Percentiles rank a stretch among this genome's conserved stretches.
These are phyloP conservation scores for Fusarium haematococcum DNA, from an alignment of 2,329 filamentous ascomycete species.

Conservation along the genomic window DNA sequence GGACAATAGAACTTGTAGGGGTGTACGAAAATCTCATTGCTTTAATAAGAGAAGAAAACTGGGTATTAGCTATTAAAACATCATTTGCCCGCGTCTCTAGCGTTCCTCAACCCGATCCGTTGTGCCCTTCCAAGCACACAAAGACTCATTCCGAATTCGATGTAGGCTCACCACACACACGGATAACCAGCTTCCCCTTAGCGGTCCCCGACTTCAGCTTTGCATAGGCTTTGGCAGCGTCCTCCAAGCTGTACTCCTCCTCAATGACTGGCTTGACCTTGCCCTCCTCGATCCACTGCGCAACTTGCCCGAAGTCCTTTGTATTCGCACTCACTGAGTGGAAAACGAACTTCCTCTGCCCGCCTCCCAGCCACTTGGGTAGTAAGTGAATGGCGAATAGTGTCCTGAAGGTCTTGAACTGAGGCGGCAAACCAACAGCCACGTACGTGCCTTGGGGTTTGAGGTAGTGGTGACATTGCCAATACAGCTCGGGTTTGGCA, in stretches of 20 bases:
- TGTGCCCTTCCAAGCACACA: not conserved
- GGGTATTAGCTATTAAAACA: not conserved
- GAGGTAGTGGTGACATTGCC: constrained; percentile 28
- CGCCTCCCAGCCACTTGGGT: constrained; percentile 29
- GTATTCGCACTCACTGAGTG: constrained; percentile 25
- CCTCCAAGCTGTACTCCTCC: constrained; percentile 18
- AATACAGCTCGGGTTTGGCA: constrained; percentile 18
- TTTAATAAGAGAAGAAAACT: not conserved
- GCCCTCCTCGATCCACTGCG: constrained; percentile 7
- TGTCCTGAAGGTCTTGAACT: constrained; percentile 12
- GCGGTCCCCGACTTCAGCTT: constrained; percentile 14
- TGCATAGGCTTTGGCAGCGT: constrained; percentile 11
- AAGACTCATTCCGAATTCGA: not conserved
- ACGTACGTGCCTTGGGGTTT: constrained; percentile 15
- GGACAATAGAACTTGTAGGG: not conserved
- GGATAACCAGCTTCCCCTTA: constrained; percentile 25
- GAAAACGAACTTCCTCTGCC: constrained; percentile 24
- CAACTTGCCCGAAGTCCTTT: constrained; percentile 22
- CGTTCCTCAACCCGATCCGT: not conserved
- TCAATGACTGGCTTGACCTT: constrained; percentile 20
- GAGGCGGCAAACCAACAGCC: constrained; percentile 14
- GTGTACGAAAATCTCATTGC: not conserved
- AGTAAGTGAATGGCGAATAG: constrained; percentile 19
- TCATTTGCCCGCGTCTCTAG: not conserved
- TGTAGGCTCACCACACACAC: not conserved